These are phyloP conservation scores for Macaranga tanarius DNA, from an alignment of 441 rosid species.

Conservation along the genomic window DNA sequence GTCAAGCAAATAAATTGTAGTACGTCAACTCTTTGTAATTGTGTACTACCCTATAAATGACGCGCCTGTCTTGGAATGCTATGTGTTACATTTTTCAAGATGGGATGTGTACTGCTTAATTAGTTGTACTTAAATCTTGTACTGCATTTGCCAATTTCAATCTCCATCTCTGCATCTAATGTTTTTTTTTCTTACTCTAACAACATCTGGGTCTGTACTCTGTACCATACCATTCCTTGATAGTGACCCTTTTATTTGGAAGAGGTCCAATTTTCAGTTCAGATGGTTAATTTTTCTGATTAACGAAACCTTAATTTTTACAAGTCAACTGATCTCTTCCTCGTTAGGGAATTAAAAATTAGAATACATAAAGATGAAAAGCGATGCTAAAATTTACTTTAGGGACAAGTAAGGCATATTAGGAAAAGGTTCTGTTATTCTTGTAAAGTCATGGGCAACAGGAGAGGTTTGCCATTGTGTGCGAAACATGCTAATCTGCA, in stretches of 20 bases:
- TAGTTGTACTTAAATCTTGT: constrained; percentile 29
- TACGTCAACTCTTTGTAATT: constrained; percentile 1
- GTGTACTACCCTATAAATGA: not conserved
- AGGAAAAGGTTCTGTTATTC: not conserved
- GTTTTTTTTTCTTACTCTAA: not conserved
- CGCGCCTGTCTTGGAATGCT: not conserved
- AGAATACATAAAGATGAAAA: too few species aligned
- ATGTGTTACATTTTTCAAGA: not conserved
- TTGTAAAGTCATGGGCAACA: constrained; percentile 2
- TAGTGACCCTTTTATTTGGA: too few species aligned
- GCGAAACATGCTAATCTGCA: not conserved
- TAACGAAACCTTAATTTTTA: too few species aligned
- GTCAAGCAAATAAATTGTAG: not conserved
- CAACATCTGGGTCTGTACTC: too few species aligned
- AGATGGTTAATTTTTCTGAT: too few species aligned
- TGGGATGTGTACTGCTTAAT: constrained; percentile 23
- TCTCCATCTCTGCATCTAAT: too few species aligned
- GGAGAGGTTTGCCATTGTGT: not conserved
- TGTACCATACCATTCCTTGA: too few species aligned
- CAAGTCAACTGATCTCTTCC: too few species aligned
- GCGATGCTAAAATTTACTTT: too few species aligned
- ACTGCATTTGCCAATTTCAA: constrained; percentile 17
- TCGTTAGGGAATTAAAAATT: too few species aligned
- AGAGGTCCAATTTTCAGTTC: too few species aligned
- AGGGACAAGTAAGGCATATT: constrained; percentile 7